Conservation (phyloP, 164 flowering plant genomes). For the Nymphaea colorata region DNA sequence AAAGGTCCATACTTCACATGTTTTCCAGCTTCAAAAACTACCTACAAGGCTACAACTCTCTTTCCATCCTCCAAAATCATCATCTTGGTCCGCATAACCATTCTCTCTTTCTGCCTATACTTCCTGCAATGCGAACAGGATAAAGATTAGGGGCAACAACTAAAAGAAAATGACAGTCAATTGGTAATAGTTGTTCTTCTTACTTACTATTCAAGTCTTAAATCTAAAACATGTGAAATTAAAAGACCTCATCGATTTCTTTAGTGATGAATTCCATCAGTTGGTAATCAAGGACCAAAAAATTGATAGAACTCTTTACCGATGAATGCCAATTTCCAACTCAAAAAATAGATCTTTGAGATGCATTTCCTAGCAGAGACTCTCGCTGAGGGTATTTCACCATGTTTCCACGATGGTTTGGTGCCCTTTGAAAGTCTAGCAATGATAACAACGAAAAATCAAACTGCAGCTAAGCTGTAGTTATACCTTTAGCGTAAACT, state of each 20-base stretch:
- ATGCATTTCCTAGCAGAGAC: neutral
- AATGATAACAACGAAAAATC: neutral
- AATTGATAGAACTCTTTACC: neutral
- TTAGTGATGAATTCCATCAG: too few relatives aligned
- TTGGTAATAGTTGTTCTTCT: too few relatives aligned
- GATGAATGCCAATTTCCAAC: neutral
- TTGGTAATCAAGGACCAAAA: neutral
- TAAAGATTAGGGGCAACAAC: neutral
- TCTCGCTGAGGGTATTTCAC: too few relatives aligned
- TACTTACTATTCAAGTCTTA: too few relatives aligned
- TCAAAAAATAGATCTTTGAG: neutral
- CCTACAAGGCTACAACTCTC: conserved; percentile 9
- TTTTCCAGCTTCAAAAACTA: too few relatives aligned
- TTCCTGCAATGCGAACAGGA: conserved; percentile 9
- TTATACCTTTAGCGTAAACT: conserved; percentile 36
- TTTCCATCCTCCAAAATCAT: conserved; percentile 46
- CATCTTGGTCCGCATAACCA: conserved; percentile 2
- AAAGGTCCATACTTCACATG: neutral
- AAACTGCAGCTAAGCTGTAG: neutral
- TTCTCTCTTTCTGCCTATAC: conserved; percentile 4
- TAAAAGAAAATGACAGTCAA: too few relatives aligned
- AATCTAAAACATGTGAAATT: too few relatives aligned
- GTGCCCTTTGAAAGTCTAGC: too few relatives aligned
- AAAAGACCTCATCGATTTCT: too few relatives aligned
- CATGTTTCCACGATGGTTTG: too few relatives aligned